phyloP scores from a whole-genome alignment of 1,284 basidiomycete genomes.

The Athelia psychrophila region DNA sequence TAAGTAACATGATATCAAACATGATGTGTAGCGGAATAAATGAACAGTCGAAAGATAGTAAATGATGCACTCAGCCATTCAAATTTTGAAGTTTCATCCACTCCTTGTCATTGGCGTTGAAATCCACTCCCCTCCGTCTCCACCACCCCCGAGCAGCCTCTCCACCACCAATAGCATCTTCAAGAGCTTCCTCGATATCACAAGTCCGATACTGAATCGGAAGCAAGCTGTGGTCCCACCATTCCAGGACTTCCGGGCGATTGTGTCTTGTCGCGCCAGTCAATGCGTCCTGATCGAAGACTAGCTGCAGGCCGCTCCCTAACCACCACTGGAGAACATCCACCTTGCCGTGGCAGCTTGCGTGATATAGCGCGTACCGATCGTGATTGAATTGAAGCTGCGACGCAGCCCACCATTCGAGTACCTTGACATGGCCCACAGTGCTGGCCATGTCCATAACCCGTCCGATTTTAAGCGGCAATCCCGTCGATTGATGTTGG shows the following conservation, averaged over 20 bases:
- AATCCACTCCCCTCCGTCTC: slow-evolving; percentile 73
- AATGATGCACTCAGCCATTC: slow-evolving; percentile 40
- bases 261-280: slow-evolving; percentile 78
- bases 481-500: slow-evolving; percentile 36
- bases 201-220: slow-evolving; percentile 81
- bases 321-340: slow-evolving; percentile 84
- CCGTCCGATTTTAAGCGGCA: slow-evolving; percentile 75
- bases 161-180: slow-evolving; percentile 77
- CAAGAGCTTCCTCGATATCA: slow-evolving; percentile 82
- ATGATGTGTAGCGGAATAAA: not conserved
- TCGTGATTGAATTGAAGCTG: slow-evolving; percentile 76
- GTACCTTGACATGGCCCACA: slow-evolving; percentile 63
- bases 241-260: slow-evolving; percentile 75
- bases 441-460: slow-evolving; percentile 79
- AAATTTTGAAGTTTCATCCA: slow-evolving; percentile 79
- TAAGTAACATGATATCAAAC: too few relatives aligned
- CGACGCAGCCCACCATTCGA: slow-evolving; percentile 82
- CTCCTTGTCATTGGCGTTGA: slow-evolving; percentile 75
- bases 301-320: slow-evolving; percentile 67
- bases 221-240: slow-evolving; percentile 79
- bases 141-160: slow-evolving; percentile 73
- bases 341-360: slow-evolving; percentile 76
- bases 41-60: not conserved
- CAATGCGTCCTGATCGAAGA: slow-evolving; percentile 77
- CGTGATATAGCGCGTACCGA: slow-evolving; percentile 68